Evolutionary conservation across 192 early-diverging fungal species (phyloP), one percentile per base, ranked within the genome.

Genomic region (Dimargaris cristalligena): DNA sequence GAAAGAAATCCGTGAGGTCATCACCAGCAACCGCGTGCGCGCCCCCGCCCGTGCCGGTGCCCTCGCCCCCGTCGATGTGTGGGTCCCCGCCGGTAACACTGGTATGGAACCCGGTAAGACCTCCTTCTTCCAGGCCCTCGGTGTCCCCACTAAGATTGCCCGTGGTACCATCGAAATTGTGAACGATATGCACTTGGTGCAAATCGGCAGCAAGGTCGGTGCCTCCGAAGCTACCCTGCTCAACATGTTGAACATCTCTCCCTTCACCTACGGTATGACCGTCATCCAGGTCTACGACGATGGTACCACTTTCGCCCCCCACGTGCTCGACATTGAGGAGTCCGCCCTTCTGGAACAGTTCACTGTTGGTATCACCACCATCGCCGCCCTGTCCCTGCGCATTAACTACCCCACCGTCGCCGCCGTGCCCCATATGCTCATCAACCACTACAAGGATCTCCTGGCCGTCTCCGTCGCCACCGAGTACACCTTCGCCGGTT

Each of bases 141-240:
- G 92, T 78, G 87, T 99, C 75, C 93, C 96, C 58, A 99, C 96
- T 87, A 99, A 99, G 91, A 99, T 99, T 89, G 83, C 96, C 64
- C 89, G 89, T 88, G 96, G 96, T 93, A 94, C 92, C 74, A 97
- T 99, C 85, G 96, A 99, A 80, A 99, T 99, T 67, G 85, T 91
- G 67, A 83, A 80, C 72, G 90, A 99, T 63, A 90, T 97, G 63
- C 83, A 88, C 70, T 75, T 99, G 56, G 84, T 99, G 74, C 84
- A 88, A 71, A 74, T 73, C 62, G 93, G 91, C 52, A 69, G 76
- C 71, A 91, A 89, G 80, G 96, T 99, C 74, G 93, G 96, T 74
- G 83, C 90, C 65, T 97, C 96, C 66, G 93, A 99, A 79, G 93
- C 93, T 72, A 83, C 91, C 65, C 81, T 99, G 66, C 80, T 99